Evolutionary conservation across 1,284 basidiomycete genomes (phyloP).

Genomic region (Pseudozyma pruni): DNA sequence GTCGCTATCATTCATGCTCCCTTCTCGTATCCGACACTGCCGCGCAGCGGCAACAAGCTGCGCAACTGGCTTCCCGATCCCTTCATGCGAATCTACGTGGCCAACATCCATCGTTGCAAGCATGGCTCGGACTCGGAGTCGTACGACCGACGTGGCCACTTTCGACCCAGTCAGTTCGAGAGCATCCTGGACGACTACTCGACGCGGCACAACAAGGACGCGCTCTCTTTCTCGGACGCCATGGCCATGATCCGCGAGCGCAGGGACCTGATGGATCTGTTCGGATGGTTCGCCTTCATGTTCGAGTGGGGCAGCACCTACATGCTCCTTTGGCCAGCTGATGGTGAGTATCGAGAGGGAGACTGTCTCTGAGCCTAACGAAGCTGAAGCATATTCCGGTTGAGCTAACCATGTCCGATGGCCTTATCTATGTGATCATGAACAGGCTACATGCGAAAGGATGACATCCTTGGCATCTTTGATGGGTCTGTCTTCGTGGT

Average conservation of each 20-base stretch:
- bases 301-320: conserved; percentile 56
- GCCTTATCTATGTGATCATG: no score
- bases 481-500: conserved; percentile 54
- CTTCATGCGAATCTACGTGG: conserved; percentile 70
- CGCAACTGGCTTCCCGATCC: conserved; percentile 68
- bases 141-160: conserved; percentile 68
- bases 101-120: conserved; percentile 70
- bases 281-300: conserved; percentile 52
- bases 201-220: conserved; percentile 38
- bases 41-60: conserved; percentile 20
- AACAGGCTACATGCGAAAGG: conserved; percentile 54
- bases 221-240: conserved; percentile 46
- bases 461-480: conserved; percentile 54
- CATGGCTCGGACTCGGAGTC: conserved; percentile 71
- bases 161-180: conserved; percentile 41
- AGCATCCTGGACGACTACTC: conserved; percentile 52
- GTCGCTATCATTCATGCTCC: conserved; percentile 69
- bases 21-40: conserved; percentile 52
- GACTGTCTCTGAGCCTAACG: no score
- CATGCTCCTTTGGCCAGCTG: conserved; percentile 51
- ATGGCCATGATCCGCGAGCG: conserved; percentile 49
- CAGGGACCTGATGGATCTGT: conserved; percentile 48
- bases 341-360: conserved; percentile 31
- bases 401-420: no score
- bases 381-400: no score